Evolutionary conservation across 805 yeast genomes (phyloP), one percentile per base, ranked within the genome.

Genomic region (Hanseniaspora lachancei): DNA sequence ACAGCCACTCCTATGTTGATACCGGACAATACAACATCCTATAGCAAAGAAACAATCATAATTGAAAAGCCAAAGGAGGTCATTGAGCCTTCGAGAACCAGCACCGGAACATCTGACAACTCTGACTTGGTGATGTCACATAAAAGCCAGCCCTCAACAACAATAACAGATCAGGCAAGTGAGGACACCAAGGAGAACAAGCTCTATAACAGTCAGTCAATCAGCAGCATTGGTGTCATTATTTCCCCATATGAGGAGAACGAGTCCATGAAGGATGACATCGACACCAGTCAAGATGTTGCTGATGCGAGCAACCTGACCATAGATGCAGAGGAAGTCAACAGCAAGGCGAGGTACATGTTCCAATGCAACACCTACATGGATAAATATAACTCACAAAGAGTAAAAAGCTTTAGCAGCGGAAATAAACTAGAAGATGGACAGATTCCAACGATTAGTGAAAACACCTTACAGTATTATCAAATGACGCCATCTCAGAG

Each of bases 401-500:
- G 34, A 6, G 39, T 20, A 5, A 20, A 29, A 20, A 46, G 35
- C 27, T 20, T 20, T 20, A 34, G 49, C 32, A 46, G 38, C 27
- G 27, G 27, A 46, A 34, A 32, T 27, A 46, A 34, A 16, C n/a
- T 34, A 20, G 49, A 34, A 9, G 20, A 18, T 34, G 49, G 35
- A 13, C 38, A 29, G 5, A 46, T 34, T 10, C 42, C 8, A 35
- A 35, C 48, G 16, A 20, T 29, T 10, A 36, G 21, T 35, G 49
- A 46, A 13, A 13, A 54, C 16, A 48, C 18, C 4, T 24, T 48
- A 32, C 49, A 48, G 7, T 46, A 40, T 18, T 46, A 56, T 18
- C 44, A 50, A 50, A 50, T 56, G 59, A 73, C 77, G 0, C 75
- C 77, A 0, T 72, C 76, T 1, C 77, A 73, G 59, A 64, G 70